phyloP scores from a whole-genome alignment of 2,329 filamentous ascomycete species.

The Penicillium sp. region DNA sequence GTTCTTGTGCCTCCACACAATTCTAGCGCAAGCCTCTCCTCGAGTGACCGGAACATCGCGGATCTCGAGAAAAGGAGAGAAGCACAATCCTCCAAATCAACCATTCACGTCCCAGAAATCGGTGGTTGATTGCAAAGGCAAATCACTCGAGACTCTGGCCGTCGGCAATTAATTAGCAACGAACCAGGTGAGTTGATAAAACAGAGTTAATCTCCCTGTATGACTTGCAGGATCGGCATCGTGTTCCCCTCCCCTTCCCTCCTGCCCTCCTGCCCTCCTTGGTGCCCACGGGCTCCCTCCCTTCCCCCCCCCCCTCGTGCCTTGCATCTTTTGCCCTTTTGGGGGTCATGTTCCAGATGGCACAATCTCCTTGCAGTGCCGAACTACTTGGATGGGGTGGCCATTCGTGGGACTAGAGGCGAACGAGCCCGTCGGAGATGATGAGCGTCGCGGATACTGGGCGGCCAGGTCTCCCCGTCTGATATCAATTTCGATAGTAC shows the following conservation, averaged over 20 bases:
- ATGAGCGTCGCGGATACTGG: constrained; percentile 24
- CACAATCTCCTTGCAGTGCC: constrained; percentile 30
- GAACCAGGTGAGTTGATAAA: constrained; percentile 27
- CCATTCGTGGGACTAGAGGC: background rate
- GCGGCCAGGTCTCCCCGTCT: constrained; percentile 24
- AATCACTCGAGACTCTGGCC: too few relatives aligned
- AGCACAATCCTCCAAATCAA: too few relatives aligned
- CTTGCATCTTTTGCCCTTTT: constrained; percentile 31
- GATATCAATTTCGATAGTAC: constrained; percentile 4
- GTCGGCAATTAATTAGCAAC: background rate
- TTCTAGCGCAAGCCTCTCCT: too few relatives aligned
- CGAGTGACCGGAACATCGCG: too few relatives aligned
- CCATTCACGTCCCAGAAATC: too few relatives aligned
- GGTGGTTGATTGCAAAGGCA: too few relatives aligned
- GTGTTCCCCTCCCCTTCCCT: background rate
- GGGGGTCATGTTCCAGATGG: constrained; percentile 12
- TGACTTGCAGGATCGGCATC: background rate
- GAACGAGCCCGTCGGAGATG: constrained; percentile 14
- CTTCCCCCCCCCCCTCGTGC: constrained; percentile 20
- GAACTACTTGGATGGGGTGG: constrained; percentile 13
- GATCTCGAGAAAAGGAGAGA: too few relatives aligned
- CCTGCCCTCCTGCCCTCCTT: constrained; percentile 17
- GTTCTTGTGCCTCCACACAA: background rate
- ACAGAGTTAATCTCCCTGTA: constrained; percentile 5
- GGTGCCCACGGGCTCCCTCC: constrained; percentile 23